Base-by-base conservation (phyloP, 192 early-diverging fungal species). In the Helicostylum pulchrum region DNA sequence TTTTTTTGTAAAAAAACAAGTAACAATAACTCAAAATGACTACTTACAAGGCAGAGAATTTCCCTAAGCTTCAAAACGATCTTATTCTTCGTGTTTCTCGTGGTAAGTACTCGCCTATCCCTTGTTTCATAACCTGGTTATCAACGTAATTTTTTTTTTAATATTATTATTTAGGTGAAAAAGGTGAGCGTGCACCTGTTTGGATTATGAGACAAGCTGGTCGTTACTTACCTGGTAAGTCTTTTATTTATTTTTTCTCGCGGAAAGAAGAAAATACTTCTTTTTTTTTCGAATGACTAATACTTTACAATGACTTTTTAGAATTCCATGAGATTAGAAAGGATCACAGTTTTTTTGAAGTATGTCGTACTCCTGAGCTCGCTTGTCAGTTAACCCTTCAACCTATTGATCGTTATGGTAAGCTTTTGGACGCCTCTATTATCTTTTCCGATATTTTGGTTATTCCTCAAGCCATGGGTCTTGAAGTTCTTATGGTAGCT, bases 161-260 rank as follows among this genome's bases (percentile, higher is more conserved):
- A n/a, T 62, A 56, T 26, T 9, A 14, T 53, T 55, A 48, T 51
- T 21, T 64, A 81, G 78, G 88, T 47, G 83, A 91, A 77, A 61
- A 77, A 66, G 78, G 92, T 44, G 82, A 92, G 71, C 85, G 90
- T 34, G 83, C 86, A 9, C 90, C 90, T 14, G 91, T 97, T n/a
- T 99, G 97, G 97, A 92, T 96, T 74, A 97, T 97, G 95, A 83
- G 97, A 48, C 97, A 99, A 77, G 97, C 97, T 8, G 97, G 97
- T 11, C 85, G 97, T 15, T 97, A 97, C 64, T 80, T 99, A 72
- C 94, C 97, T 54, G 90, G 90, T 92, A 83, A 67, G 69, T 52
- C 15, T 30, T 21, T 26, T 26, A 2, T 26, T 26, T 39, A n/a
- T 39, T 39, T 9, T 39, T 39, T 39, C 36, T 39, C 1, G 9